Conservation (phyloP, 805 yeast genomes). For the Candida oleophila region DNA sequence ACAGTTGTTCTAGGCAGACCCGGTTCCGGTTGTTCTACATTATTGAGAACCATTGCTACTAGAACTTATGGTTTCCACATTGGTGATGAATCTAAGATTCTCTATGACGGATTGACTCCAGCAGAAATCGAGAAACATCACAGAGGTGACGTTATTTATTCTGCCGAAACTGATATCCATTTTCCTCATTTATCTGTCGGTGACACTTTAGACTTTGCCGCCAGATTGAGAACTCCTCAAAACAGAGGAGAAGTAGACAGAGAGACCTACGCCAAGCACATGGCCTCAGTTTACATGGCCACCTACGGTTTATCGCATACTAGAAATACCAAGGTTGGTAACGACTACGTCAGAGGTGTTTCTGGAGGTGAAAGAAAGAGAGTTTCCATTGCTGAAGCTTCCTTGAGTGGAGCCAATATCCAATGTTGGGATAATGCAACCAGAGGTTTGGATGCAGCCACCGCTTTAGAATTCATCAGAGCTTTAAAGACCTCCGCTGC, state of each 20-base stretch:
- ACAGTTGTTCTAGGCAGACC: conserved; percentile 44
- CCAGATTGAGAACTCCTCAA: conserved; percentile 47
- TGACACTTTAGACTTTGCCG: conserved; percentile 56
- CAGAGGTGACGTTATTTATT: conserved; percentile 40
- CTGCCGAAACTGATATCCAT: conserved; percentile 57
- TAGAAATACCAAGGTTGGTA: conserved; percentile 58
- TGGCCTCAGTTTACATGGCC: conserved; percentile 44
- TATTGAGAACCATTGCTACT: conserved; percentile 37
- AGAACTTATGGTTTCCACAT: conserved; percentile 38
- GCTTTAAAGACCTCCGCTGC: conserved; percentile 65
- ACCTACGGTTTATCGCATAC: conserved; percentile 53
- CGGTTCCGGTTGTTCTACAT: conserved; percentile 42
- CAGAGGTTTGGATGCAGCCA: conserved; percentile 81
- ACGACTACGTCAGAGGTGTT: conserved; percentile 67
- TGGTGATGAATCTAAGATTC: conserved; percentile 28
- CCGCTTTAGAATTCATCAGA: conserved; percentile 72
- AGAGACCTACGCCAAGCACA: conserved; percentile 36
- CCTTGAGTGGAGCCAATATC: conserved; percentile 57
- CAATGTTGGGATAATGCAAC: conserved; percentile 75
- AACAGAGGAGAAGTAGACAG: conserved; percentile 36
- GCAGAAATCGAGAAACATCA: conserved; percentile 27
- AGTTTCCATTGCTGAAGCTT: conserved; percentile 79
- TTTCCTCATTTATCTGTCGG: conserved; percentile 56
- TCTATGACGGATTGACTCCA: conserved; percentile 34
- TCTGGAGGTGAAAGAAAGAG: conserved; percentile 88